These are phyloP conservation scores for Trichoderma lentiforme DNA, from an alignment of 2,329 filamentous ascomycete genomes.

Conservation along the genomic window DNA sequence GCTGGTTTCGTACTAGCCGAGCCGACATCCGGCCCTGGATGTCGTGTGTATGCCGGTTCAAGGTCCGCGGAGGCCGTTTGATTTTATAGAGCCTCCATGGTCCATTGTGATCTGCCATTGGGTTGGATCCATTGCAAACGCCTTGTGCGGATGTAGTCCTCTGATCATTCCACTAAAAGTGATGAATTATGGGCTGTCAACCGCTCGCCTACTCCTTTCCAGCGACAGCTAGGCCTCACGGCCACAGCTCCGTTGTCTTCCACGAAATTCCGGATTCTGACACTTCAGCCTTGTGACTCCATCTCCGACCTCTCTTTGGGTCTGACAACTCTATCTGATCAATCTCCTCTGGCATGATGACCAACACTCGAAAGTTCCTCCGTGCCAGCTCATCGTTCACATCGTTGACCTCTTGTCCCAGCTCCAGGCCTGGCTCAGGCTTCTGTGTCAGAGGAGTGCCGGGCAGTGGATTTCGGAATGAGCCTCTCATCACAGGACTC, in stretches of 20 bases:
- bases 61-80: background rate
- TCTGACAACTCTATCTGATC: slow-evolving; percentile 71
- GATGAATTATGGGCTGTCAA: background rate
- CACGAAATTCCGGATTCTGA: slow-evolving; percentile 49
- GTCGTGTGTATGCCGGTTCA: background rate
- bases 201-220: background rate
- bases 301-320: slow-evolving; percentile 59
- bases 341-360: slow-evolving; percentile 74
- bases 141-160: background rate
- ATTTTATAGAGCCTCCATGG: background rate
- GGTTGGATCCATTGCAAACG: background rate
- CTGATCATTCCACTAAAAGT: background rate
- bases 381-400: slow-evolving; percentile 69
- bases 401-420: slow-evolving; percentile 65
- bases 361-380: slow-evolving; percentile 76
- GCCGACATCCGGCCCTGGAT: background rate
- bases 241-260: slow-evolving; percentile 69
- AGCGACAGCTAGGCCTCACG: slow-evolving; percentile 33
- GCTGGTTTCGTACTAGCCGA: background rate
- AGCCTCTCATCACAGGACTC: slow-evolving; percentile 73
- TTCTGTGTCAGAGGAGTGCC: slow-evolving; percentile 57
- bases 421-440: slow-evolving; percentile 39
- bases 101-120: background rate
- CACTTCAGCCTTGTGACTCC: slow-evolving; percentile 61
- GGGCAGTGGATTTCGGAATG: slow-evolving; percentile 69